Evolutionary conservation across 768 basidiomycete species (phyloP).

Genomic region (Leccinellum luteum): DNA sequence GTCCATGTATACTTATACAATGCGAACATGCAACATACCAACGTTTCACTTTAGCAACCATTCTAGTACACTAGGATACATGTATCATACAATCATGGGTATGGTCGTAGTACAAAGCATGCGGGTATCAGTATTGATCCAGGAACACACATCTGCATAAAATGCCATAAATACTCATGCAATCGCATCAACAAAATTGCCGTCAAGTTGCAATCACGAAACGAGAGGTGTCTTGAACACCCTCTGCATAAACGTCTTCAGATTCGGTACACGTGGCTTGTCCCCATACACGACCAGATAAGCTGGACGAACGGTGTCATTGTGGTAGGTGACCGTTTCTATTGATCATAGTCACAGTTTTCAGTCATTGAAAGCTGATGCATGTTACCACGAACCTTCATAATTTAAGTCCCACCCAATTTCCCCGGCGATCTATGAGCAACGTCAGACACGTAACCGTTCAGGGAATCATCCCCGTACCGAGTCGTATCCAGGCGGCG

Average conservation of each 20-base stretch:
- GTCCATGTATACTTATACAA: too few relatives aligned
- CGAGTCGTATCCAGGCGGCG: conserved; percentile 62
- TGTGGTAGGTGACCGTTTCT: conserved; percentile 65
- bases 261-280: conserved; percentile 18
- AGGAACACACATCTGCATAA: conserved; percentile 5
- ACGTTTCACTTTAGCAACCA: background rate
- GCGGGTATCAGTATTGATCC: conserved; percentile 18
- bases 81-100: conserved; percentile 4
- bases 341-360: background rate
- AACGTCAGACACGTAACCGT: background rate
- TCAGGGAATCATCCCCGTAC: conserved; percentile 32
- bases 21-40: background rate
- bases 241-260: conserved; percentile 27
- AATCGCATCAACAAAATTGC: background rate
- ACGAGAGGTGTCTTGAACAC: conserved; percentile 33
- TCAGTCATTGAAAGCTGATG: background rate
- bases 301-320: conserved; percentile 65
- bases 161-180: conserved; percentile 12
- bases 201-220: conserved; percentile 12
- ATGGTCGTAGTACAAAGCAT: conserved; percentile 16
- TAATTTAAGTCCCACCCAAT: conserved; percentile 68
- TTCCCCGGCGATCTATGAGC: conserved; percentile 51
- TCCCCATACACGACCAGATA: conserved; percentile 62
- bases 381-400: conserved; percentile 33
- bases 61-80: conserved; percentile 9